These are phyloP conservation scores for Solanum tarijense DNA, from an alignment of 257 asterid species.

Conservation along the genomic window DNA sequence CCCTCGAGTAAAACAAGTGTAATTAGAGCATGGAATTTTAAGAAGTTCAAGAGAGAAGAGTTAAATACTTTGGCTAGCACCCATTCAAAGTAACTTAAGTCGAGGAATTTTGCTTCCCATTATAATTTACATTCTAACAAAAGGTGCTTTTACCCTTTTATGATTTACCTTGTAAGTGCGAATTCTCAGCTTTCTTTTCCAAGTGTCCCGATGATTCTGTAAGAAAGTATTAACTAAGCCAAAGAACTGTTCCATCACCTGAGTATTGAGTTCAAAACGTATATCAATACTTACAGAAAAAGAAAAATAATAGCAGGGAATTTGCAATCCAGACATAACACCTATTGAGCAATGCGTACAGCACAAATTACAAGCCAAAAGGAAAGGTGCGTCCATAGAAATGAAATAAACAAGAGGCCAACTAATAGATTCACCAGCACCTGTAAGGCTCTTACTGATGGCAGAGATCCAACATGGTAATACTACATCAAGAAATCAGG, in stretches of 20 bases:
- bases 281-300: neutral
- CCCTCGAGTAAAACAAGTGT: neutral
- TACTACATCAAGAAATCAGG: neutral
- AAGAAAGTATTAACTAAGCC: slow-evolving; percentile 89
- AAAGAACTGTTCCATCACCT: slow-evolving; percentile 98
- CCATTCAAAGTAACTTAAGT: neutral
- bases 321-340: neutral
- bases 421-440: neutral
- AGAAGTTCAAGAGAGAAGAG: neutral
- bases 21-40: neutral
- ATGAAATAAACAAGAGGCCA: neutral
- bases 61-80: neutral
- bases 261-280: slow-evolving; percentile 15
- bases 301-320: neutral
- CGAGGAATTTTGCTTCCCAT: neutral
- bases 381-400: neutral
- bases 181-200: slow-evolving; percentile 80
- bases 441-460: neutral
- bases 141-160: slow-evolving; percentile 6
- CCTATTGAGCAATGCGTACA: neutral
- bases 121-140: neutral
- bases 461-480: neutral
- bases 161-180: slow-evolving; percentile 83
- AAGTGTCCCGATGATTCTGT: slow-evolving; percentile 81
- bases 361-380: neutral